Conservation (phyloP, 2,329 filamentous ascomycete genomes). For the Hyphodiscus sp. region DNA sequence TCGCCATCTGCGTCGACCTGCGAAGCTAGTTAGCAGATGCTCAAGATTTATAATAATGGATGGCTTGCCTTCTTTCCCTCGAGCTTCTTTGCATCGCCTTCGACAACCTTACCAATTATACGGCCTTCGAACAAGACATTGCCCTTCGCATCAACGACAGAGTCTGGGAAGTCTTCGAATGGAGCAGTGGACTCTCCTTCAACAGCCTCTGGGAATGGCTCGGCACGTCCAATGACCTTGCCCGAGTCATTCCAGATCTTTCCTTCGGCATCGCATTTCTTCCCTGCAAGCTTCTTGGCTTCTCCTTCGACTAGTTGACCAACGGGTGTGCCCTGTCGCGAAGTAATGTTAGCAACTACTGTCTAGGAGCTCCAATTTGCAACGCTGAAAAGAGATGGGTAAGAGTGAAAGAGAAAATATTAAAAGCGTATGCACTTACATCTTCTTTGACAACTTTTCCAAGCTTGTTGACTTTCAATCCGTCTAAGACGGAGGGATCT, state of each 20-base stretch:
- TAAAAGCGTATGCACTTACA: neutral
- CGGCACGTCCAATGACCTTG: slow-evolving; percentile 59
- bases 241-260: slow-evolving; percentile 67
- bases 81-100: slow-evolving; percentile 58
- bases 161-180: slow-evolving; percentile 52
- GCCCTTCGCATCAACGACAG: slow-evolving; percentile 45
- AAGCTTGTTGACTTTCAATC: slow-evolving; percentile 49
- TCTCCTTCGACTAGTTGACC: slow-evolving; percentile 61
- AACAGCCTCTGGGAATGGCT: slow-evolving; percentile 54
- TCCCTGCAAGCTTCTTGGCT: slow-evolving; percentile 56
- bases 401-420: too few species aligned
- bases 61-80: slow-evolving; percentile 45
- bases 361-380: neutral
- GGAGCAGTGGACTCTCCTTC: slow-evolving; percentile 41
- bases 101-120: slow-evolving; percentile 50
- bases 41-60: neutral
- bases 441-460: slow-evolving; percentile 50
- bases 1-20: slow-evolving; percentile 75
- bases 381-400: neutral
- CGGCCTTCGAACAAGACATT: slow-evolving; percentile 45
- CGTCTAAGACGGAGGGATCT: slow-evolving; percentile 37
- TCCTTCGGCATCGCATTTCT: slow-evolving; percentile 58
- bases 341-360: neutral
- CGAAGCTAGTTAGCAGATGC: neutral
- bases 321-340: slow-evolving; percentile 41